These are phyloP conservation scores for Pezicula neosporulosa DNA, from an alignment of 2,329 filamentous ascomycete genomes.

Conservation along the genomic window DNA sequence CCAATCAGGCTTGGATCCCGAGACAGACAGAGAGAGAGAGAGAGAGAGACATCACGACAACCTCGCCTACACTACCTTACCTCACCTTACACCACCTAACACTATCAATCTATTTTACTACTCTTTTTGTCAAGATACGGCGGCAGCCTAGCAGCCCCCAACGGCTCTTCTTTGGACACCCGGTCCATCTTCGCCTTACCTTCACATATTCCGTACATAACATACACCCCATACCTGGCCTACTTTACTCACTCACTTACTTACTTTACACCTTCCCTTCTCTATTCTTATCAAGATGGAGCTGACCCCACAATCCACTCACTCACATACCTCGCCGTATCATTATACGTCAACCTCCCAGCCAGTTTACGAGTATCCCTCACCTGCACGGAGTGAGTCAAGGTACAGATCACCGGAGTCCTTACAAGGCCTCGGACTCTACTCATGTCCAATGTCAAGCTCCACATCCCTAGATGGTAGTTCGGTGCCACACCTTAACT, in stretches of 20 bases:
- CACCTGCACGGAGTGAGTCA: constrained; percentile 28
- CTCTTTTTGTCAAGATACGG: constrained; percentile 5
- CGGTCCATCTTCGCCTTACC: background rate
- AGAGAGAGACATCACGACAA: background rate
- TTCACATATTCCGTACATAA: background rate
- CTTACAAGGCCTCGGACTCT: constrained; percentile 25
- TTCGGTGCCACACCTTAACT: constrained; percentile 14
- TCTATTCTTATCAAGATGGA: constrained; percentile 22
- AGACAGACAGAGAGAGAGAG: background rate
- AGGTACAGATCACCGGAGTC: constrained; percentile 23
- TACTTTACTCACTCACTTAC: background rate
- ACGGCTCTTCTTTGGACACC: background rate
- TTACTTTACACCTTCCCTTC: too few species aligned
- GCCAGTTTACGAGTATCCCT: constrained; percentile 29
- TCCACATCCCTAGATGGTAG: constrained; percentile 17
- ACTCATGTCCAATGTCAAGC: constrained; percentile 25
- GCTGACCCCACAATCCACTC: constrained; percentile 27
- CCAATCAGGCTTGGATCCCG: constrained; percentile 11
- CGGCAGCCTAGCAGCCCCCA: constrained; percentile 11
- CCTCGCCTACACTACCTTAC: background rate
- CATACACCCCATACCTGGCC: background rate
- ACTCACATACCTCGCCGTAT: constrained; percentile 26
- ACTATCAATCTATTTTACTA: too few species aligned
- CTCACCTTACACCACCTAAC: background rate
- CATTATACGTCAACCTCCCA: constrained; percentile 23